phyloP scores from a whole-genome alignment of 352 stramenopile species.

The Pythium plurisporium region DNA sequence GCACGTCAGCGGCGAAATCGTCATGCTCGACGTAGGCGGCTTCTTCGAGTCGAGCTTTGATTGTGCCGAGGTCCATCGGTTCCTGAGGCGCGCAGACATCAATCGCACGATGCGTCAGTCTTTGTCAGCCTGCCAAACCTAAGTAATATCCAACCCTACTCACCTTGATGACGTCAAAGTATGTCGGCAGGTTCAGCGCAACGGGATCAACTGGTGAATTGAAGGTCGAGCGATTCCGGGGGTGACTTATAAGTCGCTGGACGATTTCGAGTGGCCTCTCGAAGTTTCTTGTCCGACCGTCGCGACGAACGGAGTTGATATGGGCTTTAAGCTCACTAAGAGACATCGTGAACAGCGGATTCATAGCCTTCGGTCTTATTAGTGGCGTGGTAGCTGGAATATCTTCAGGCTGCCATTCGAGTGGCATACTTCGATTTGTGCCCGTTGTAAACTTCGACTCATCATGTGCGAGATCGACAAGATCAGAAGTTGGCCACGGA shows the following conservation, averaged over 20 bases:
- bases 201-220: slow-evolving; percentile 74
- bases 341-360: slow-evolving; percentile 62
- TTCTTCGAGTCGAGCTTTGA: slow-evolving; percentile 76
- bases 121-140: too few species aligned
- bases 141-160: too few species aligned
- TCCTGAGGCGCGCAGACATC: slow-evolving; percentile 23
- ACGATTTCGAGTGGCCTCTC: slow-evolving; percentile 64
- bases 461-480: slow-evolving; percentile 11
- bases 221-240: slow-evolving; percentile 71
- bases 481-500: neutral
- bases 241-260: slow-evolving; percentile 65
- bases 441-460: slow-evolving; percentile 29
- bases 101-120: too few species aligned
- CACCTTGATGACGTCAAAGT: slow-evolving; percentile 56
- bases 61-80: slow-evolving; percentile 91
- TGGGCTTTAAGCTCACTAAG: slow-evolving; percentile 48
- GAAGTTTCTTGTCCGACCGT: slow-evolving; percentile 59
- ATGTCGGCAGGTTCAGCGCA: slow-evolving; percentile 63
- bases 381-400: neutral
- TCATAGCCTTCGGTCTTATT: slow-evolving; percentile 7
- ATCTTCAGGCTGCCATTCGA: slow-evolving; percentile 25
- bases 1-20: slow-evolving; percentile 75
- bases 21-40: slow-evolving; percentile 83
- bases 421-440: slow-evolving; percentile 53
- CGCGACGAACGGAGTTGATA: slow-evolving; percentile 60